Evolutionary conservation across 306 rosid genomes (phyloP).

Genomic region (Prunus mongolica): DNA sequence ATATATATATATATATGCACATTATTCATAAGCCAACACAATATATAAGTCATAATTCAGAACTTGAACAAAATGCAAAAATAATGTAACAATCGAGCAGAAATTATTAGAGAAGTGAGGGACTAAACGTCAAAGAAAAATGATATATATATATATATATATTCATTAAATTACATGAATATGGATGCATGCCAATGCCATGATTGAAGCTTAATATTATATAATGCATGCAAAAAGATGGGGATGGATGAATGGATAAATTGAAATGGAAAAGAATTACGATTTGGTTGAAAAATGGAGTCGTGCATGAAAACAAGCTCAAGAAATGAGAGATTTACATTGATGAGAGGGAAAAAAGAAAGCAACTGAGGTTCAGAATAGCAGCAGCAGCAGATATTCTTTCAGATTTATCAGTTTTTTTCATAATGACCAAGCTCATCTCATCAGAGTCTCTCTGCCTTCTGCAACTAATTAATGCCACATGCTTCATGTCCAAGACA

Average conservation of each 20-base stretch:
- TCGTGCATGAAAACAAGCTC: slow-evolving; percentile 40
- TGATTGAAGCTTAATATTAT: not conserved
- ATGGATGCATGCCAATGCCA: not conserved
- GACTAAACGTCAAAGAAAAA: slow-evolving; percentile 27
- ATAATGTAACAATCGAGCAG: no score
- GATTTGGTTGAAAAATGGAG: slow-evolving; percentile 32
- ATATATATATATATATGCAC: no score
- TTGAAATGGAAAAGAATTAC: not conserved
- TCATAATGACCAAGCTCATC: slow-evolving; percentile 46
- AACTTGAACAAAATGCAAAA: not conserved
- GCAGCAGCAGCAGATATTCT: slow-evolving; percentile 38
- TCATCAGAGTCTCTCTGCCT: slow-evolving; percentile 15
- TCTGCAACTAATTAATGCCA: slow-evolving; percentile 32
- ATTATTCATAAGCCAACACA: not conserved
- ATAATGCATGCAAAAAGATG: slow-evolving; percentile 1
- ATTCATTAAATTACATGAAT: no score
- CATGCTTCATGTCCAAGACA: slow-evolving; percentile 22
- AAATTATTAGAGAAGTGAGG: not conserved
- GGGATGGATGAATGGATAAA: not conserved
- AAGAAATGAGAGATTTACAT: slow-evolving; percentile 6
- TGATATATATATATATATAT: not conserved
- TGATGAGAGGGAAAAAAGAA: slow-evolving; percentile 35
- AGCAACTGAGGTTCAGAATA: slow-evolving; percentile 31
- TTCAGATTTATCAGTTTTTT: slow-evolving; percentile 61
- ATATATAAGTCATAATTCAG: not conserved